phyloP scores from a whole-genome alignment of 2,329 filamentous ascomycete genomes.

The Diaporthe sp. region DNA sequence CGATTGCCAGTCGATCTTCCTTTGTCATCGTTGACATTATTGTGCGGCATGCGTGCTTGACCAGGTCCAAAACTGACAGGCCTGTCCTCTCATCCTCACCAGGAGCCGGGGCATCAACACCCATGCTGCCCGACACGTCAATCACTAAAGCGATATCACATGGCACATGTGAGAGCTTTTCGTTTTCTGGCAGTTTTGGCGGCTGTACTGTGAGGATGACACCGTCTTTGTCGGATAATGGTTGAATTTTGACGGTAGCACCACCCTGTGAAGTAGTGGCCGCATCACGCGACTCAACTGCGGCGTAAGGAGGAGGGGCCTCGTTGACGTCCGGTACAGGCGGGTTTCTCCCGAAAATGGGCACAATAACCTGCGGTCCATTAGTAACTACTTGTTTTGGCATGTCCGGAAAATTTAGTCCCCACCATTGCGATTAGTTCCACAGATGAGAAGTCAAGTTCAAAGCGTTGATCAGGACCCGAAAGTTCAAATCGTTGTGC shows the following conservation, averaged over 20 bases:
- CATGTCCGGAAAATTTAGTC: background rate
- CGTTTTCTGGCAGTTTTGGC: slow-evolving; percentile 47
- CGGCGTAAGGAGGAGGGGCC: background rate
- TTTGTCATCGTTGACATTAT: slow-evolving; percentile 65
- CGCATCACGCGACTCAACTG: background rate
- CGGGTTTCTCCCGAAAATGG: background rate
- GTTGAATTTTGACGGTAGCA: slow-evolving; percentile 48
- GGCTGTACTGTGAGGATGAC: slow-evolving; percentile 59
- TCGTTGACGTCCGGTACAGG: background rate
- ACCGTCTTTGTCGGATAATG: slow-evolving; percentile 49
- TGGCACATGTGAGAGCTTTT: slow-evolving; percentile 52
- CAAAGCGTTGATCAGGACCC: background rate
- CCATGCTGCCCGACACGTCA: slow-evolving; percentile 70
- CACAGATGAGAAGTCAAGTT: background rate
- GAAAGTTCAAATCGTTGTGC: background rate
- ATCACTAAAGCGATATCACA: slow-evolving; percentile 72
- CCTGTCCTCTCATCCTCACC: slow-evolving; percentile 58
- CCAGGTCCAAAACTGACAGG: slow-evolving; percentile 66
- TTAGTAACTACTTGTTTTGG: background rate
- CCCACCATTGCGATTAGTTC: background rate
- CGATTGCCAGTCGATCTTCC: slow-evolving; percentile 66
- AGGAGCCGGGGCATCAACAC: slow-evolving; percentile 54
- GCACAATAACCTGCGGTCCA: background rate
- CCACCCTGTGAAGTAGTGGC: background rate
- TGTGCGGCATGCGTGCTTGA: slow-evolving; percentile 68